Percentiles rank a stretch among this genome's conserved stretches.
phyloP scores from a whole-genome alignment of 2,329 filamentous ascomycete genomes.

The Sclerotinia nivalis region DNA sequence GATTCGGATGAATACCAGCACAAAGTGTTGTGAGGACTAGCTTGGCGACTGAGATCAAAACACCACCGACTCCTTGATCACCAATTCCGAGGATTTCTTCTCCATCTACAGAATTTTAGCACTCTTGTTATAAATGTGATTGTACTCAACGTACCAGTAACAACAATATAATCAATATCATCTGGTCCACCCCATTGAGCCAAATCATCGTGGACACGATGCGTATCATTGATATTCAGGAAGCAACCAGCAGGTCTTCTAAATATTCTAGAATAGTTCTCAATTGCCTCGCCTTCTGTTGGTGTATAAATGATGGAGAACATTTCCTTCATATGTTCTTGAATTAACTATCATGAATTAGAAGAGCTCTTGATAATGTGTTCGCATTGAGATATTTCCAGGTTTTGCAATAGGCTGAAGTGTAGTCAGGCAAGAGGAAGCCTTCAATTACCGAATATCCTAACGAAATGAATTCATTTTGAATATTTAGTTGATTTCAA shows the following conservation, averaged over 20 bases:
- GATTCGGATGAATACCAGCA: constrained; percentile 79
- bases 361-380: neutral
- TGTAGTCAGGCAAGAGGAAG: no score
- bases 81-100: constrained; percentile 83
- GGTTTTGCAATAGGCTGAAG: no score
- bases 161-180: constrained; percentile 86
- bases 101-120: constrained; percentile 47
- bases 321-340: constrained; percentile 82
- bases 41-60: constrained; percentile 83
- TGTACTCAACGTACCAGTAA: constrained; percentile 63
- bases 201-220: constrained; percentile 65
- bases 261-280: constrained; percentile 79
- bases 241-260: constrained; percentile 79
- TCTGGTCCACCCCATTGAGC: constrained; percentile 67
- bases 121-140: constrained; percentile 37
- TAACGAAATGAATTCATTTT: no score
- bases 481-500: no score
- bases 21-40: constrained; percentile 80
- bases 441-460: no score
- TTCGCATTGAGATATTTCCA: neutral
- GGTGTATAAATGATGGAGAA: constrained; percentile 90
- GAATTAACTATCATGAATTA: constrained; percentile 57
- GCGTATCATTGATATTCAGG: constrained; percentile 69
- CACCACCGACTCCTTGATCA: constrained; percentile 82
- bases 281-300: constrained; percentile 85